These are phyloP conservation scores for Aspergillus felis DNA, from an alignment of 2,329 filamentous ascomycete species.

Conservation along the genomic window DNA sequence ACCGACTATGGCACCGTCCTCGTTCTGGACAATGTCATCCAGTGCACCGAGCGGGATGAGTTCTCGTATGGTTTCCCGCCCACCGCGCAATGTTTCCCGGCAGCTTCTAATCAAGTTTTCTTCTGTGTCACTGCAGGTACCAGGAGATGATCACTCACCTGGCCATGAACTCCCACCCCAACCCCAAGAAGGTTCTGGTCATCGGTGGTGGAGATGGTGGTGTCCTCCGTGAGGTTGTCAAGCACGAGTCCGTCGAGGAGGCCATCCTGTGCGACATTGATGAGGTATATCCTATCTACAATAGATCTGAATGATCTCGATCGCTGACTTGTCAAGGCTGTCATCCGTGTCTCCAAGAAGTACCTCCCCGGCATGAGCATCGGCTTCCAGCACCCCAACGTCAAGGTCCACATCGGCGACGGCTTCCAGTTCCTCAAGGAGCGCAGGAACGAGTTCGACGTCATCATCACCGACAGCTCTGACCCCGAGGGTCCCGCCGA, in stretches of 20 bases:
- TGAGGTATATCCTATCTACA: slow-evolving; percentile 54
- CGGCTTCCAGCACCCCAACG: slow-evolving; percentile 90
- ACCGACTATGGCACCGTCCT: slow-evolving; percentile 95
- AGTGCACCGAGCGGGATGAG: slow-evolving; percentile 97
- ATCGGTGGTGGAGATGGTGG: slow-evolving; percentile 97
- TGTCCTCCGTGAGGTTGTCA: slow-evolving; percentile 96
- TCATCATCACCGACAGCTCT: slow-evolving; percentile 98
- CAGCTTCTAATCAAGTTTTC: neutral
- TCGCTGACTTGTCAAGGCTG: slow-evolving; percentile 55
- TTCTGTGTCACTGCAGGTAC: slow-evolving; percentile 51
- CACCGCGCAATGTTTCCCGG: neutral
- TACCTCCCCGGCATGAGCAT: slow-evolving; percentile 92
- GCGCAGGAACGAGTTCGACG: slow-evolving; percentile 95
- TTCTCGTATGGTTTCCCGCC: slow-evolving; percentile 62
- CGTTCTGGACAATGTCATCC: slow-evolving; percentile 97
- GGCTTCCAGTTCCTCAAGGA: slow-evolving; percentile 98
- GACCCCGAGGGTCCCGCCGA: slow-evolving; percentile 97
- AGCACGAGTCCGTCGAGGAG: slow-evolving; percentile 96
- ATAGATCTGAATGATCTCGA: neutral
- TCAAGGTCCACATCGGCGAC: slow-evolving; percentile 88
- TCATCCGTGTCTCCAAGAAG: slow-evolving; percentile 97
- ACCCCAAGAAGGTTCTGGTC: slow-evolving; percentile 97
- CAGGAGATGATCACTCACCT: slow-evolving; percentile 99
- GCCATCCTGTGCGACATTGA: slow-evolving; percentile 98
- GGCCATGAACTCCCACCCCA: slow-evolving; percentile 96